Evolutionary conservation across 1,284 basidiomycete genomes (phyloP).

Genomic region (Coniferiporia weirii): DNA sequence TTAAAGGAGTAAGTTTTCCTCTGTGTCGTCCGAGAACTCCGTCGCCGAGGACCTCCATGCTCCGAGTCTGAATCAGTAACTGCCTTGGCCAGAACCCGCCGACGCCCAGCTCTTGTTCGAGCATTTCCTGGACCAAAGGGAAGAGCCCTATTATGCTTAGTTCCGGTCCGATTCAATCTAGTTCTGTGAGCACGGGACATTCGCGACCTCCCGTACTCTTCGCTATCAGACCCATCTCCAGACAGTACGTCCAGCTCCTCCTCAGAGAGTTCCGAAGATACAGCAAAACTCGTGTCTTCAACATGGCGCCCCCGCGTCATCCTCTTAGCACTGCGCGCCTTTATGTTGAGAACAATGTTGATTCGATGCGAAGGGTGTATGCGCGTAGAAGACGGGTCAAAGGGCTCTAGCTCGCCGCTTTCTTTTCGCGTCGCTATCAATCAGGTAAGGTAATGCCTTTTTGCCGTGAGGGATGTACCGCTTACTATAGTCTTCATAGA

Average conservation of each 20-base stretch:
- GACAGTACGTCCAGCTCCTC: no score
- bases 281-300: slow-evolving; percentile 14
- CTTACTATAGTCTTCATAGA: slow-evolving; percentile 58
- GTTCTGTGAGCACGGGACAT: background rate
- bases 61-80: slow-evolving; percentile 10
- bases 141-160: slow-evolving; percentile 25
- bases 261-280: slow-evolving; percentile 28
- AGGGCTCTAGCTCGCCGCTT: slow-evolving; percentile 38
- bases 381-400: slow-evolving; percentile 56
- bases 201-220: slow-evolving; percentile 19
- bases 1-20: slow-evolving; percentile 4
- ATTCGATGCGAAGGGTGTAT: slow-evolving; percentile 60
- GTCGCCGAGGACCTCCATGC: background rate
- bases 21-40: slow-evolving; percentile 6
- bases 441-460: slow-evolving; percentile 12
- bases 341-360: slow-evolving; percentile 30
- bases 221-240: slow-evolving; percentile 28
- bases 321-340: background rate
- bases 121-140: slow-evolving; percentile 61
- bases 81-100: no score
- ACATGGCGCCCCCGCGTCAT: background rate
- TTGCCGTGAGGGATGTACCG: slow-evolving; percentile 11
- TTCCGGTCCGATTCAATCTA: slow-evolving; percentile 13
- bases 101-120: slow-evolving; percentile 15
- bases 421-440: slow-evolving; percentile 39